phyloP scores from a whole-genome alignment of 495 filamentous ascomycete species.

The Penicillium turbatum region DNA sequence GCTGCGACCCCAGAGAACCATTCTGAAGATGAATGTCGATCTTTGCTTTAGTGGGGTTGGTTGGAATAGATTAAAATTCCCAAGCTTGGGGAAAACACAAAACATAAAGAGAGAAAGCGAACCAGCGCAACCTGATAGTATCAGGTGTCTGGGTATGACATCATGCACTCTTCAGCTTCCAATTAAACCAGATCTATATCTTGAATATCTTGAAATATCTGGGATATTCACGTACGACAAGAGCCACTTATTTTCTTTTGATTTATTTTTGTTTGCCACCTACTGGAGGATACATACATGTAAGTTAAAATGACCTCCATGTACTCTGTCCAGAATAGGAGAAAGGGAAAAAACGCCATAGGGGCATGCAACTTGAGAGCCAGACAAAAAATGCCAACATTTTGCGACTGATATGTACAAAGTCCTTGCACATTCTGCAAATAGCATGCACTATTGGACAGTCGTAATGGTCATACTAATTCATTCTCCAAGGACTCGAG shows the following conservation, averaged over 20 bases:
- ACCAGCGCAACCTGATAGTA: background rate
- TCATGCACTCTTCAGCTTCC: constrained; percentile 8
- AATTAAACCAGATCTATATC: background rate
- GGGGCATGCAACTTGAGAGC: too few species aligned
- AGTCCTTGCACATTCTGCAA: too few species aligned
- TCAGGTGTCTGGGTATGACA: background rate
- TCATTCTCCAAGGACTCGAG: background rate
- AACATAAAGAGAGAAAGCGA: background rate
- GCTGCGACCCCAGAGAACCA: constrained; percentile 50
- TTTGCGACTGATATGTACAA: too few species aligned
- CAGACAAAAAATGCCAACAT: too few species aligned
- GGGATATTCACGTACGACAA: background rate
- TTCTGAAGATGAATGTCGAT: constrained; percentile 13
- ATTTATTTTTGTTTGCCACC: background rate
- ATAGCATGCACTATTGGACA: too few species aligned
- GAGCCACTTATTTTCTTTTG: background rate
- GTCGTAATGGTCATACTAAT: too few species aligned
- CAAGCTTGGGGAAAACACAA: background rate
- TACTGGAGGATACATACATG: background rate
- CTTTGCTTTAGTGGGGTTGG: background rate
- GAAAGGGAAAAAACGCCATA: too few species aligned
- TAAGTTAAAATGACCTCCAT: background rate
- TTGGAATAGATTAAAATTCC: background rate
- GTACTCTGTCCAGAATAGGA: too few species aligned
- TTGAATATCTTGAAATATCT: background rate